Base-by-base conservation (phyloP, 1,284 basidiomycete species). In the Cystobasidiaceae sp. region DNA sequence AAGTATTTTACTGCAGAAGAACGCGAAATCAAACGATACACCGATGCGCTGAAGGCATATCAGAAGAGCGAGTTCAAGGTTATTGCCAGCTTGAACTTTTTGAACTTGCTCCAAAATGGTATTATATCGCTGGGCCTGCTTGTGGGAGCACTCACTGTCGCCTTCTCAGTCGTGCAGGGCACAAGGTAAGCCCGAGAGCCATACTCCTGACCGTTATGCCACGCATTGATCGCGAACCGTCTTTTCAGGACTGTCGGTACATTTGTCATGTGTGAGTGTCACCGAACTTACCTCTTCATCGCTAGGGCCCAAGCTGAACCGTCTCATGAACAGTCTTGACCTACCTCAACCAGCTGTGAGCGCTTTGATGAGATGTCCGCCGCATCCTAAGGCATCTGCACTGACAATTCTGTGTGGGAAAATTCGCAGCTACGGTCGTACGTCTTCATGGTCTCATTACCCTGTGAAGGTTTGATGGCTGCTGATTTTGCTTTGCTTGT, bases 201-300 rank as follows among this genome's bases (percentile, higher is more conserved):
- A 1, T n/a, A n/a, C n/a, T n/a, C n/a, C n/a, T n/a, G n/a, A n/a
- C n/a, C n/a, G n/a, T n/a, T n/a, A n/a, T n/a, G n/a, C n/a, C n/a
- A n/a, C n/a, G n/a, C n/a, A n/a, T n/a, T n/a, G n/a, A n/a, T n/a
- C n/a, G n/a, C n/a, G n/a, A n/a, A n/a, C n/a, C n/a, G n/a, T n/a
- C n/a, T n/a, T n/a, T n/a, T n/a, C 54, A 56, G 54, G 25, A 68
- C 72, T 8, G 68, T 75, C 32, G 82, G 82, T 69, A 80, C 85
- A 59, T 90, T 89, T 70, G 84, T 90, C 56, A 79, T 86, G 70
- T 91, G 91, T 78, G 84, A 90, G 73, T 86, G 8, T 90, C 89
- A 73, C 81, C 90, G 25, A 82, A 82, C 23, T 88, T 89, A 79
- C 86, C 87, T 68, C 73, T 80, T 71, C 64, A 55, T 21, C 34